A percentile compares a stretch with the other conserved stretches of the same genome.
phyloP scores from a whole-genome alignment of 768 basidiomycete genomes.

The Coprinopsis marcescibilis region DNA sequence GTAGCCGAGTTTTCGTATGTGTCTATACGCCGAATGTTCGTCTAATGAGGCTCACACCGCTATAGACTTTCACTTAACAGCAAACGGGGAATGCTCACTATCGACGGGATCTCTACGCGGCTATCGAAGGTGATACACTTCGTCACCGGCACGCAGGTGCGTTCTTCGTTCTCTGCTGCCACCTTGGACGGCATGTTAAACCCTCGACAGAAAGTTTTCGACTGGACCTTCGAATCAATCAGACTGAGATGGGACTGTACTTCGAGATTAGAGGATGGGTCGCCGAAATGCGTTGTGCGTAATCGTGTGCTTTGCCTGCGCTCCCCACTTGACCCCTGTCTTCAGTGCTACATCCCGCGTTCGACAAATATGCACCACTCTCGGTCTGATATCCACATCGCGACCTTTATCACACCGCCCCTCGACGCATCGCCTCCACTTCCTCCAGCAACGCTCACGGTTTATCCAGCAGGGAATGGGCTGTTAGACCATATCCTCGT shows the following conservation, averaged over 20 bases:
- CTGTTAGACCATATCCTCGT: conserved; percentile 41
- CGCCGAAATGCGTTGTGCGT: conserved; percentile 41
- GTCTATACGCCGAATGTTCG: conserved; percentile 27
- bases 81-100: conserved; percentile 33
- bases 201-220: conserved; percentile 26
- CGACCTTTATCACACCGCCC: conserved; percentile 42
- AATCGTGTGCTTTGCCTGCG: neutral
- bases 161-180: neutral
- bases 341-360: conserved; percentile 3
- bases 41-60: neutral
- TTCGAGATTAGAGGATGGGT: conserved; percentile 38
- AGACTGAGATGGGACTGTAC: conserved; percentile 43
- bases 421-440: conserved; percentile 40
- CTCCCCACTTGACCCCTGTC: conserved; percentile 8
- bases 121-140: conserved; percentile 28
- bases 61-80: conserved; percentile 36
- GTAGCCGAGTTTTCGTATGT: conserved; percentile 34
- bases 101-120: conserved; percentile 34
- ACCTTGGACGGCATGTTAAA: no score
- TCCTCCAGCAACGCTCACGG: conserved; percentile 38
- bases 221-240: conserved; percentile 31
- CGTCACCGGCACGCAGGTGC: no score
- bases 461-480: conserved; percentile 40
- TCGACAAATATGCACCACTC: no score
- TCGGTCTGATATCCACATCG: conserved; percentile 33